Base-by-base conservation (phyloP, 345 rosid species). In the Dipteronia sinensis region DNA sequence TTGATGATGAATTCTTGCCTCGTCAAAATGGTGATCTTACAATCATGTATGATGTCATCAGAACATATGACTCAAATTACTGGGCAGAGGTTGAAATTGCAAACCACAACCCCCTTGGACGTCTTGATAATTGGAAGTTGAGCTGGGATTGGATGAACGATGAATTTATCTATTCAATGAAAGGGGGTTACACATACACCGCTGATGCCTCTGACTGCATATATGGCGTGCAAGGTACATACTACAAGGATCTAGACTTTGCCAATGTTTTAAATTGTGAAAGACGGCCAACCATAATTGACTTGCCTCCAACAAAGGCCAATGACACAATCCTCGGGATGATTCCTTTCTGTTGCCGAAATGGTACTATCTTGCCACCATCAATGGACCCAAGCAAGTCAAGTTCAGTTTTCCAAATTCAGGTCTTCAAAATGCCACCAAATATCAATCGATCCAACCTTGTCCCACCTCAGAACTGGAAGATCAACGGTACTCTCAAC, bases 401-500 rank as follows among this genome's bases (percentile, higher is more conserved):
- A 0, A 86, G 81, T 27, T 96, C 99, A 0, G 91, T 78, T 66
- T 96, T 96, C 76, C 90, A 93, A 83, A 80, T 96, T 88, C 89
- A 96, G 80, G 98, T 94, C 49, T 93, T 38, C 84, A 96, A 96
- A 81, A 91, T 96, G 99, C 95, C 97, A 49, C 99, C 98, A 2
- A 82, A 86, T 85, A 85, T 94, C 34, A 94, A 94, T 83, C 88
- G 90, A 10, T 91, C 98, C 0, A 81, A 76, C 70, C 87, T 96
- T 67, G 67, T 83, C 0, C 94, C 98, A 10, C 99, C 98, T 1
- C 93, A 90, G 84, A 94, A 89, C 82, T 96, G 97, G 97, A 83
- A 82, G 76, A 93, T 96, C 66, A 91, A 79, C 31, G 98, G 98
- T 53, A 91, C 91, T 7, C 79, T 91, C 58, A 96, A 94, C 79